Evolutionary conservation across 2,329 filamentous ascomycete species (phyloP).

Genomic region (Colletotrichum higginsianum): DNA sequence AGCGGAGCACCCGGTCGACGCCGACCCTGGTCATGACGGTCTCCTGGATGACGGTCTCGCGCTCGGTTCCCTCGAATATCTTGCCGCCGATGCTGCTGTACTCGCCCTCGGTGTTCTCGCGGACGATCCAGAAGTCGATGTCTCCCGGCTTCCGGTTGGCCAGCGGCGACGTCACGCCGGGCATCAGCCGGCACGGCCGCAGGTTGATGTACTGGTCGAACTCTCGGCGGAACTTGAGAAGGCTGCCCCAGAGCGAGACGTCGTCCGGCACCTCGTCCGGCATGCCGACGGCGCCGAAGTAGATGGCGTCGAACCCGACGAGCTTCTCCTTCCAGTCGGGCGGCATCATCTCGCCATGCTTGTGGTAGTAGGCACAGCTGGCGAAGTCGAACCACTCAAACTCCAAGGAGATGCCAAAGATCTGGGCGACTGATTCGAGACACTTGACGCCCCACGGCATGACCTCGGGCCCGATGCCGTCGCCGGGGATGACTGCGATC

Average conservation of each 20-base stretch:
- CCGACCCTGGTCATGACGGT: slow-evolving; percentile 74
- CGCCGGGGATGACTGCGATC: slow-evolving; percentile 77
- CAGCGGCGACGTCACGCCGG: slow-evolving; percentile 71
- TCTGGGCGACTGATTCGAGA: slow-evolving; percentile 58
- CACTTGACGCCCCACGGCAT: slow-evolving; percentile 53
- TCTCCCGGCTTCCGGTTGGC: slow-evolving; percentile 66
- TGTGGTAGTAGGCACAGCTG: slow-evolving; percentile 69
- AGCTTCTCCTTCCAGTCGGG: slow-evolving; percentile 55
- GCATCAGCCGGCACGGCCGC: slow-evolving; percentile 73
- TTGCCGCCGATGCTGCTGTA: slow-evolving; percentile 76
- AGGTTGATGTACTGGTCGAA: slow-evolving; percentile 79
- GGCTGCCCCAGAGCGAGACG: slow-evolving; percentile 75
- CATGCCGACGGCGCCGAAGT: slow-evolving; percentile 76
- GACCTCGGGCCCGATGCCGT: slow-evolving; percentile 80
- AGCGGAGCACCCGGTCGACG: slow-evolving; percentile 72
- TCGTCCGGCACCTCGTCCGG: slow-evolving; percentile 73
- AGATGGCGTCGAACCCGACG: slow-evolving; percentile 68
- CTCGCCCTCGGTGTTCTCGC: slow-evolving; percentile 78
- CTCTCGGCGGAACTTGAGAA: slow-evolving; percentile 74
- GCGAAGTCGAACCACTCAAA: slow-evolving; percentile 77
- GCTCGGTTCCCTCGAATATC: slow-evolving; percentile 70
- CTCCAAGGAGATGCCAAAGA: slow-evolving; percentile 67
- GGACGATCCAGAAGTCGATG: slow-evolving; percentile 76
- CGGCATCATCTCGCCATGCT: slow-evolving; percentile 58
- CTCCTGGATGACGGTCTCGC: slow-evolving; percentile 75